Base-by-base conservation (phyloP, 495 filamentous ascomycete species). In the Amniculicola lignicola region DNA sequence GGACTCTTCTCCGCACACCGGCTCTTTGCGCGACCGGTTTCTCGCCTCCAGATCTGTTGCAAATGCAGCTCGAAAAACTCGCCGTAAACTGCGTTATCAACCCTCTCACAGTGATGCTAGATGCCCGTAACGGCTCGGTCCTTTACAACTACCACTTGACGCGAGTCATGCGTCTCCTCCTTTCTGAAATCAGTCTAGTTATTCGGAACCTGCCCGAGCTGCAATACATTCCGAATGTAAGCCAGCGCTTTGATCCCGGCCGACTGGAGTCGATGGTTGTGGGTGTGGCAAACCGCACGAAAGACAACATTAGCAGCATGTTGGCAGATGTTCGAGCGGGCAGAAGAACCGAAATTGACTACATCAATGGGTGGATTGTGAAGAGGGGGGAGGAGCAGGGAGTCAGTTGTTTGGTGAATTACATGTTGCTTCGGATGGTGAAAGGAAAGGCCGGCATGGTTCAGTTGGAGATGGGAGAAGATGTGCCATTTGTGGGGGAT, bases 281-380 rank as follows among this genome's bases (percentile, higher is more conserved):
- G 18, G 59, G 72, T 19, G 75, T 88, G 5, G 82, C 79, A 5
- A 67, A 74, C n/a, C 77, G 75, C 57, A 92, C 86, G 1, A 73
- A 70, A 1, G 69, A 76, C 29, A 92, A 95, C 65, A 77, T 76
- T 31, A 90, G 85, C 63, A 84, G 82, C 2, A 95, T 95, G 90
- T 67, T 88, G 19, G 86, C 90, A 64, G 90, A 95, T 69, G 76
- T 92, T 16, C 67, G 72, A 27, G 69, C 69, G 1, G 76, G 82
- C 2, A 79, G 76, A 64, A 60, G 69, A 45, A 94, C 89, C 1
- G 90, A 95, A 68, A 82, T 95, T 49, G 80, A 85, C 16, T 91
- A 86, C 62, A 79, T 95, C 59, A 95, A 93, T 71, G 91, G 90
- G 14, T 96, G 85, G 70, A 77, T 95, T 25, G 80, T 93, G 36